Evolutionary conservation across 163 green algal genomes (phyloP).

Genomic region (Trebouxia gelatinosa): DNA sequence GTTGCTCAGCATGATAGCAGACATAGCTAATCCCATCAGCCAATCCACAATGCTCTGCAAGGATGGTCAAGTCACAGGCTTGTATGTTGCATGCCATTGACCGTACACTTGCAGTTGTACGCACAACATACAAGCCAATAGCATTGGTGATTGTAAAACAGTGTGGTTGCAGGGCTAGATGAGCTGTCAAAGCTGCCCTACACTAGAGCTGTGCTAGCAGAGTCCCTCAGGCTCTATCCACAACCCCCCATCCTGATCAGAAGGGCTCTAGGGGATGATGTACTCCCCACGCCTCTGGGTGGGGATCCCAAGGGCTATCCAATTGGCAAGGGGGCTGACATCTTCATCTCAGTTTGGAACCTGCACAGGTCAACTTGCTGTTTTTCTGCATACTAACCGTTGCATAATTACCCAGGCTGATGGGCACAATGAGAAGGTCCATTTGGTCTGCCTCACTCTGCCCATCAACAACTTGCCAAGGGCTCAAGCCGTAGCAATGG

Average conservation of each 20-base stretch:
- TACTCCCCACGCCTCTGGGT: slow-evolving; percentile 68
- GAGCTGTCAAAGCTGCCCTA: slow-evolving; percentile 72
- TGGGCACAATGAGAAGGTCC: too few species aligned
- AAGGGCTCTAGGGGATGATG: slow-evolving; percentile 78
- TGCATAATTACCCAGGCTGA: background rate
- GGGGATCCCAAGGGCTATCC: slow-evolving; percentile 73
- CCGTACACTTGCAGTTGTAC: background rate
- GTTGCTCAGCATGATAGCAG: background rate
- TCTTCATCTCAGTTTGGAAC: slow-evolving; percentile 98
- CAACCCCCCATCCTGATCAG: slow-evolving; percentile 97
- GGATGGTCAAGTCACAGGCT: background rate
- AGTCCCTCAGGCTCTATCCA: slow-evolving; percentile 92
- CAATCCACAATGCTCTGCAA: background rate
- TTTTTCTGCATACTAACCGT: background rate
- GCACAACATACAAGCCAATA: background rate
- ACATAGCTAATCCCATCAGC: background rate
- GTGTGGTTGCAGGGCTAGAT: slow-evolving; percentile 60
- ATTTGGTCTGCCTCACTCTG: too few species aligned
- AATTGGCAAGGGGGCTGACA: slow-evolving; percentile 86
- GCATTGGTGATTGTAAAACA: background rate
- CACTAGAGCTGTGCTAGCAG: slow-evolving; percentile 63
- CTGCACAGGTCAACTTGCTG: slow-evolving; percentile 66
- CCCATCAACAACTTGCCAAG: too few species aligned
- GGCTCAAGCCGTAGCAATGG: too few species aligned
- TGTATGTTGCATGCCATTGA: background rate